Evolutionary conservation across 495 filamentous ascomycete species (phyloP), one percentile per base, ranked within the genome.

Genomic region (Penicillium manginii): DNA sequence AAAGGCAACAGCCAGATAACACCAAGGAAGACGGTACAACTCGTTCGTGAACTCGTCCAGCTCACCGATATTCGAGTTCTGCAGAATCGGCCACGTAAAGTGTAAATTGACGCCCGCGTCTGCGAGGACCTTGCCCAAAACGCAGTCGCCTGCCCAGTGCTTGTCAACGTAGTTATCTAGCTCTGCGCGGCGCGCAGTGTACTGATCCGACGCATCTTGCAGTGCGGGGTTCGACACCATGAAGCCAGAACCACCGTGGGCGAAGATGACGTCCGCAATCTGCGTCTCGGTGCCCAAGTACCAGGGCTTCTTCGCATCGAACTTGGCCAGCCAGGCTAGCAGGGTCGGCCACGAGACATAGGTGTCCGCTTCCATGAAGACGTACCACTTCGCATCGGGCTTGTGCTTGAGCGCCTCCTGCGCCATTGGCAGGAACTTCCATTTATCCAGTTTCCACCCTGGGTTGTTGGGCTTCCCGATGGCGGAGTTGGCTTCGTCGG

Each of bases 341-440:
- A 88, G 61, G 45, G 83, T 89, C 21, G 80, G 70, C 85, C 85
- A 89, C 10, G 86, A 78, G 50, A 87, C 72, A 61, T 86, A 87
- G 4, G 86, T 87, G 68, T 89, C 87, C 8, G 86, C 86, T 52
- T 89, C 87, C 69, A 89, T 83, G 64, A 89, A 88, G 47, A 89
- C 64, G 63, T 85, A 90, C 84, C 86, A 90, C 56, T 87, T 82
- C 18, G 81, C 81, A 46, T 79, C 67, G 15, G 80, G 78, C 33
- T 75, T 75, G 43, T 67, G 54, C 9, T 59, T 59, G 43, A 79
- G 73, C 2, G 82, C 73, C 57, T 78, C 71, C 55, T 79, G 73
- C 3, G 81, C 71, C 80, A 85, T 84, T 14, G 82, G 82, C 14
- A 86, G 61, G 59, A 82, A 81, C 66, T 85, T 86, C 81, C 81